Evolutionary conservation across 2,329 filamentous ascomycete genomes (phyloP).

Genomic region (Fusarium anthophilum): DNA sequence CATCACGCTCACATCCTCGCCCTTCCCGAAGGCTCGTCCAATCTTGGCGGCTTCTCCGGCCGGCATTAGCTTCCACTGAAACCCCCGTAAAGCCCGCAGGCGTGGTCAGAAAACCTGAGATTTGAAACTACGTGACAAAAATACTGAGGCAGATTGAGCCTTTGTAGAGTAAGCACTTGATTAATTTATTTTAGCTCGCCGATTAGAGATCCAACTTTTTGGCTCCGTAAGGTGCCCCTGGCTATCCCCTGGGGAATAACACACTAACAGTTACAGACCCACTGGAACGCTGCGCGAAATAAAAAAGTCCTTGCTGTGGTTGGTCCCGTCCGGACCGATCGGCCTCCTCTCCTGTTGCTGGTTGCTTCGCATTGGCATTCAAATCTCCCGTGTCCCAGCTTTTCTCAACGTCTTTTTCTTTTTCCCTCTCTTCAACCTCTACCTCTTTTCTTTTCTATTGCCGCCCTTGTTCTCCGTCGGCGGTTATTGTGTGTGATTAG

Average conservation of each 20-base stretch:
- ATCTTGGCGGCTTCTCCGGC: slow-evolving; percentile 20
- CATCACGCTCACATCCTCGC: slow-evolving; percentile 7
- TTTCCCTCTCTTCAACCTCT: background rate
- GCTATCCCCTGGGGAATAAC: slow-evolving; percentile 20
- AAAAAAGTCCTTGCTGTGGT: slow-evolving; percentile 36
- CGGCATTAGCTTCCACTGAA: slow-evolving; percentile 22
- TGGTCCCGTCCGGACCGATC: slow-evolving; percentile 37
- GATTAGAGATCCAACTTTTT: background rate
- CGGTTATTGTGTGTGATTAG: slow-evolving; percentile 6
- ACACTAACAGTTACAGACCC: slow-evolving; percentile 13
- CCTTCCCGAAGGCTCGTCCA: background rate
- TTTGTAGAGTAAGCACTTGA: accelerated
- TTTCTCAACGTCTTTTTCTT: background rate
- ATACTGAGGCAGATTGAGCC: no score
- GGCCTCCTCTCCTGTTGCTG: slow-evolving; percentile 23
- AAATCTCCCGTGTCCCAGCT: slow-evolving; percentile 18
- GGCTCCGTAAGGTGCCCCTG: slow-evolving; percentile 9
- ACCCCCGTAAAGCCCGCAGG: slow-evolving; percentile 19
- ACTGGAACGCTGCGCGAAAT: slow-evolving; percentile 25
- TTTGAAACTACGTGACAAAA: background rate
- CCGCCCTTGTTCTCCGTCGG: slow-evolving; percentile 29
- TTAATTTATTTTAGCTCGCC: background rate
- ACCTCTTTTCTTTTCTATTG: background rate
- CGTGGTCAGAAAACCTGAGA: background rate
- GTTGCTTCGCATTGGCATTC: slow-evolving; percentile 13